Base-by-base conservation (phyloP, 768 basidiomycete species). In the Rhodotorula toruloides region DNA sequence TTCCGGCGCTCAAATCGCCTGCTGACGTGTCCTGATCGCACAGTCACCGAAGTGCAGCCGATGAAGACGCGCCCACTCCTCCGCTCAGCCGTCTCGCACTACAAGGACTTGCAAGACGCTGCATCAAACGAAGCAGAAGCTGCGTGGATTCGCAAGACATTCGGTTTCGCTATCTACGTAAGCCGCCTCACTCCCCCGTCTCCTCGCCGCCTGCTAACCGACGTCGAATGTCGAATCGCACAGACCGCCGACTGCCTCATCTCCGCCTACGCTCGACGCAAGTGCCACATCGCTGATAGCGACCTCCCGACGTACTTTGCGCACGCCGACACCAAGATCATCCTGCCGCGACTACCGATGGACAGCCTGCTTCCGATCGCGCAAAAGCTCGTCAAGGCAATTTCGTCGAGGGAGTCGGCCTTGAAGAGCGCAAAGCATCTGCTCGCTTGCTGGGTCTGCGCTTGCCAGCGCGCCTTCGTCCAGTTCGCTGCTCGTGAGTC, bases 351-450 rank as follows among this genome's bases (percentile, higher is more conserved):
- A 21, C 43, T 58, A 0, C 49, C 56, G 8, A 14, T 3, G 9
- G 52, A 59, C 14, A 27, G 48, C 3, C 64, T 65, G 10, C 63
- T 34, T 1, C 42, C 48, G 5, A 40, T 47, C 21, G 40, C 52
- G 4, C 32, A 46, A 13, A 46, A 46, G 55, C 40, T 64, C 34
- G 1, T 58, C n/a, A 17, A 42, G 27, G 32, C 27, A 13, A 39
- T 44, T 7, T 50, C 42, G 3, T 11, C 6, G 11, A 37, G 22
- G 21, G 32, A 58, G 11, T 17, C 37, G n/a, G 36, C 27, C 29
- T 46, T 65, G 25, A 65, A 65, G 53, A 65, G 43, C 29, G 44
- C 52, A 12, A 36, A 47, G 44, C 64, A 65, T 25, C 53, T 65
- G 0, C 13, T 65, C 19, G 22, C 19, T 36, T 65, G 64, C 46